Evolutionary conservation across 108 stramenopile species (phyloP), one percentile per base, ranked within the genome.

Genomic region (Cyclotella choctawhatcheeana): DNA sequence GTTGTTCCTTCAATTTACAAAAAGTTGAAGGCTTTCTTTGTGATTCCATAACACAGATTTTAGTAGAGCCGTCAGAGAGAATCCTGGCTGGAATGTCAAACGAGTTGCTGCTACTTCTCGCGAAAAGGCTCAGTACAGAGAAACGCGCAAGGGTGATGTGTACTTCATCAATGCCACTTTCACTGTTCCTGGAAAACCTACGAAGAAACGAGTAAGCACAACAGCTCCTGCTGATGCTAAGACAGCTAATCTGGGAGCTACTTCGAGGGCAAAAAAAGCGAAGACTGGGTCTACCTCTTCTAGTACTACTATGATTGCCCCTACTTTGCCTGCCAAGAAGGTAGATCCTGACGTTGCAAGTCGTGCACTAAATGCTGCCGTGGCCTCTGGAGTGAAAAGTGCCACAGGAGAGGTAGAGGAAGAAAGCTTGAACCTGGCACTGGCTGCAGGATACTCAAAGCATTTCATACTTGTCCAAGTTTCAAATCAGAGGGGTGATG

Each of bases 91-190:
- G 67, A 44, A 67, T 43, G 26, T 67, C 5, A 53, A 67, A 27
- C 67, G 67, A 0, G 20, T 67, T 25, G 67, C 7, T 25, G 51
- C 52, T 37, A 67, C 52, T 54, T 2, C 17, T 8, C 2, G 43
- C 24, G 27, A 64, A 24, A 73, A 73, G n/a, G 32, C 52, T 24
- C 14, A 34, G n/a, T 32, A 53, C 50, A 64, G 31, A 20, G 50
- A 55, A 12, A 37, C 18, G 1, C 35, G 50, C 0, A 51, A 65
- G 14, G 44, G 64, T 1, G 31, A 64, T 0, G 63, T 55, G 0
- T 73, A 64, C 60, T 73, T 73, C 54, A 40, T 73, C 2, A 52
- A 89, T 86, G 44, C 81, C 79, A 59, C 85, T 52, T 44, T 85
- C 82, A 74, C 87, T 84, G 59, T 89, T 84, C 59, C 86, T 37